Conservation (phyloP, 2,329 filamentous ascomycete genomes). For the Ophiostoma piceae region DNA sequence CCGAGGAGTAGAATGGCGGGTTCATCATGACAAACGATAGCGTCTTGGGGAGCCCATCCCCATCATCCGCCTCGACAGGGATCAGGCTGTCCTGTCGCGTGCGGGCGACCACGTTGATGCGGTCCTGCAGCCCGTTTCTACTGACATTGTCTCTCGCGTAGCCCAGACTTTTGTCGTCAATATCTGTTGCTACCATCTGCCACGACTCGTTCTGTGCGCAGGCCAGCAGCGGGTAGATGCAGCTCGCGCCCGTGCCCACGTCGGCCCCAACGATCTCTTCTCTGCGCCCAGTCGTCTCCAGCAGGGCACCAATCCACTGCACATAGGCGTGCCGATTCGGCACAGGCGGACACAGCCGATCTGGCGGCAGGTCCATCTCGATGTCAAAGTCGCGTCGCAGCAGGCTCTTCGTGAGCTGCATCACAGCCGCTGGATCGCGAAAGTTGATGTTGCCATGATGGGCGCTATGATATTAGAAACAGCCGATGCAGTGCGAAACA, state of each 20-base stretch:
- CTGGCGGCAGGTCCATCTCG: constrained; percentile 62
- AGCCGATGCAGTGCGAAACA: too few species aligned
- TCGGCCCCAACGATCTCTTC: constrained; percentile 64
- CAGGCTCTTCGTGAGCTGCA: constrained; percentile 76
- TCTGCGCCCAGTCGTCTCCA: constrained; percentile 58
- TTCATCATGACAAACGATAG: constrained; percentile 90
- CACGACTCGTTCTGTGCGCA: constrained; percentile 62
- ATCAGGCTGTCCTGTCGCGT: constrained; percentile 51
- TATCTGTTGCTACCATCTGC: constrained; percentile 71
- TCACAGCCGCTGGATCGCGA: constrained; percentile 66
- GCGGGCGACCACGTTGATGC: constrained; percentile 60
- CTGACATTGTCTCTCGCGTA: constrained; percentile 64
- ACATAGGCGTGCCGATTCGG: constrained; percentile 79
- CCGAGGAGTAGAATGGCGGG: constrained; percentile 84
- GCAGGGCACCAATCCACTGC: constrained; percentile 74
- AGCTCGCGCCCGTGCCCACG: constrained; percentile 84
- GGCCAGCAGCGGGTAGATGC: constrained; percentile 83
- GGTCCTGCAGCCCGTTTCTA: constrained; percentile 57
- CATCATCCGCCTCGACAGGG: constrained; percentile 44
- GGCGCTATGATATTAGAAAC: constrained; percentile 30
- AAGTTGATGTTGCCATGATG: constrained; percentile 64
- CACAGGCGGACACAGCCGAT: constrained; percentile 83
- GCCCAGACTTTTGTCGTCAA: constrained; percentile 64
- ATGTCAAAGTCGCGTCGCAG: constrained; percentile 71
- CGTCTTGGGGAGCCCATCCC: not conserved